Conservation (phyloP, 345 rosid species). For the Hypericum androsaemum region DNA sequence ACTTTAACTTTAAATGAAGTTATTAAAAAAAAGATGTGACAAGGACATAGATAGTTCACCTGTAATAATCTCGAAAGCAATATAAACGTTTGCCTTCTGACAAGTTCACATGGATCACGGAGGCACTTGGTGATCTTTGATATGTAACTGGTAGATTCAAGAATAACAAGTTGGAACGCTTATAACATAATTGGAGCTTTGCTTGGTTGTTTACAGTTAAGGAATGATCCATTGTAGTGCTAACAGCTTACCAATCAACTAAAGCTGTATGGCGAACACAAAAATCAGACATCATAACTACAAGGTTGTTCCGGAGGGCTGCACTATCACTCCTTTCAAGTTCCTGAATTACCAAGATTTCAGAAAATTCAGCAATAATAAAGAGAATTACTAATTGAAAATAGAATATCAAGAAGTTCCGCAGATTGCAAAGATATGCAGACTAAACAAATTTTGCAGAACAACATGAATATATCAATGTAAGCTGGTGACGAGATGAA, state of each 20-base stretch:
- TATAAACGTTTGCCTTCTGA: conserved; percentile 86
- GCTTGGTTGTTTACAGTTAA: background rate
- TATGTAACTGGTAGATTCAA: conserved; percentile 55
- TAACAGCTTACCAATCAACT: conserved; percentile 66
- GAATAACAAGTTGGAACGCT: conserved; percentile 11
- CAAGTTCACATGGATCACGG: conserved; percentile 80
- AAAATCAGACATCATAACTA: conserved; percentile 81
- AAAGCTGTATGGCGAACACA: conserved; percentile 87
- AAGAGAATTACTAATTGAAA: background rate
- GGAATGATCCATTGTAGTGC: too few species aligned
- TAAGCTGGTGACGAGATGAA: too few species aligned
- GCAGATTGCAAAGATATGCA: conserved; percentile 52
- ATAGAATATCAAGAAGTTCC: background rate
- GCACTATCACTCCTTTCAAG: conserved; percentile 87
- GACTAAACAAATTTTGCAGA: conserved; percentile 16
- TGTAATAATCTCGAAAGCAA: conserved; percentile 87
- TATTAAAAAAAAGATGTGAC: background rate
- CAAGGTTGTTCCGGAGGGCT: conserved; percentile 82
- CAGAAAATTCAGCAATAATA: background rate
- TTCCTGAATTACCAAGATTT: conserved; percentile 40
- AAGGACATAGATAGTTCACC: conserved; percentile 30
- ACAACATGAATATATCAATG: too few species aligned
- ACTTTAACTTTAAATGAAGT: background rate
- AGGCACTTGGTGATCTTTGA: conserved; percentile 76
- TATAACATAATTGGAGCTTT: background rate